Evolutionary conservation across 805 yeast genomes (phyloP).

Genomic region (Kregervanrija fluxuum): DNA sequence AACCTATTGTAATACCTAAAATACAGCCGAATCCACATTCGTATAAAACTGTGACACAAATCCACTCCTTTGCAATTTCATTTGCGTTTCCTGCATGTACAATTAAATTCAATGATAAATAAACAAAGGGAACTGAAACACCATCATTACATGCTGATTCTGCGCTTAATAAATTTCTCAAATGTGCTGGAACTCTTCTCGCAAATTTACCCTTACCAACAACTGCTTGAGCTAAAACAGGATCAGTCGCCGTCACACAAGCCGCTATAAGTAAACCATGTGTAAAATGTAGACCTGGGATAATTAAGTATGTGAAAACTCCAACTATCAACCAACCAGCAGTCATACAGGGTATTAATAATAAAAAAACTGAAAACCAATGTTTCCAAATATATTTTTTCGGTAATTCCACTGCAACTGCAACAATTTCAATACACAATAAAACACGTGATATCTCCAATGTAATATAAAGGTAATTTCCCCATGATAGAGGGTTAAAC

Average conservation of each 20-base stretch:
- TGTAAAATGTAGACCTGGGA: constrained; percentile 49
- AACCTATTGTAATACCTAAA: constrained; percentile 51
- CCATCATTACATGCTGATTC: constrained; percentile 78
- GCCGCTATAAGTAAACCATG: constrained; percentile 57
- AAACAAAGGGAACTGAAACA: constrained; percentile 63
- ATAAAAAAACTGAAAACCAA: constrained; percentile 49
- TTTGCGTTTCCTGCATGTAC: constrained; percentile 40
- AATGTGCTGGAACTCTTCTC: constrained; percentile 54
- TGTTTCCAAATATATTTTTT: constrained; percentile 55
- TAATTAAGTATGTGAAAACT: constrained; percentile 50
- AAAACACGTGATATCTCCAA: constrained; percentile 56
- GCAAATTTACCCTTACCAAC: constrained; percentile 72
- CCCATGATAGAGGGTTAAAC: constrained; percentile 53
- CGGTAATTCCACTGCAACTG: constrained; percentile 70
- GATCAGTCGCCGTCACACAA: constrained; percentile 74
- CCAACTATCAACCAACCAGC: constrained; percentile 63
- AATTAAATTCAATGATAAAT: constrained; percentile 47
- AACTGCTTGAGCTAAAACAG: constrained; percentile 65
- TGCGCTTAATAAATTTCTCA: constrained; percentile 55
- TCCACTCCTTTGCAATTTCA: constrained; percentile 56
- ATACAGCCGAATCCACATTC: constrained; percentile 52
- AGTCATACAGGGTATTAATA: constrained; percentile 64
- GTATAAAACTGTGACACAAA: constrained; percentile 51
- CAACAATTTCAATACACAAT: constrained; percentile 62
- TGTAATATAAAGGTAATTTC: constrained; percentile 46